Evolutionary conservation across 306 rosid species (phyloP).

Genomic region (Cicer cuneatum): DNA sequence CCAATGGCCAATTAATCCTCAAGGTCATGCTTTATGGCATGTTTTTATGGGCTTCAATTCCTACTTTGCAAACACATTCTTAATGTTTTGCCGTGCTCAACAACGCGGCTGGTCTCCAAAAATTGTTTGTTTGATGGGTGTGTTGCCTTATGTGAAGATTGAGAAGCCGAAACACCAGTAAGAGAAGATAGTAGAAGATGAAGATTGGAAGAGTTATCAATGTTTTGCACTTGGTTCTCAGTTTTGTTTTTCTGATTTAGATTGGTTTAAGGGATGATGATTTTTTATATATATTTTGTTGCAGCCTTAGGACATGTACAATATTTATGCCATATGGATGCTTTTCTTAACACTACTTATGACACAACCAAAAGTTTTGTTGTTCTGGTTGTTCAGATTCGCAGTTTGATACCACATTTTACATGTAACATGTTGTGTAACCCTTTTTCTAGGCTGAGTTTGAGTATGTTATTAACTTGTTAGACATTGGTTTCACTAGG

Average conservation of each 20-base stretch:
- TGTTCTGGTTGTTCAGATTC: conserved; percentile 39
- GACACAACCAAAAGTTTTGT: conserved; percentile 46
- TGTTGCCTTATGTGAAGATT: conserved; percentile 80
- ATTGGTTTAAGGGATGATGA: conserved; percentile 40
- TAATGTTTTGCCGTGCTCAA: conserved; percentile 93
- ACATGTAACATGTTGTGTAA: conserved; percentile 37
- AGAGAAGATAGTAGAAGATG: conserved; percentile 46
- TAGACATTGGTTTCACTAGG: conserved; percentile 9
- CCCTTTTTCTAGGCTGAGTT: conserved; percentile 28
- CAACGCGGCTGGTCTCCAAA: conserved; percentile 78
- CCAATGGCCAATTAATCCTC: conserved; percentile 67
- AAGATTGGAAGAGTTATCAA: conserved; percentile 27
- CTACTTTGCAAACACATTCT: conserved; percentile 81
- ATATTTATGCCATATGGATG: conserved; percentile 49
- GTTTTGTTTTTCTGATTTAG: conserved; percentile 43
- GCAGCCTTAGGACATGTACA: conserved; percentile 57
- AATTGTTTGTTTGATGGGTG: conserved; percentile 61
- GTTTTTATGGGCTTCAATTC: conserved; percentile 75
- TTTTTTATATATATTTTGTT: conserved; percentile 43
- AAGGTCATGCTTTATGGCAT: conserved; percentile 93
- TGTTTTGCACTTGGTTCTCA: conserved; percentile 29
- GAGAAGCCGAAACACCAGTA: conserved; percentile 73
- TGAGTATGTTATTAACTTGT: conserved; percentile 33
- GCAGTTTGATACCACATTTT: conserved; percentile 33
- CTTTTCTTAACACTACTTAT: conserved; percentile 30